Conservation (phyloP, 2,329 filamentous ascomycete genomes). For the Malbranchea zuffiana region DNA sequence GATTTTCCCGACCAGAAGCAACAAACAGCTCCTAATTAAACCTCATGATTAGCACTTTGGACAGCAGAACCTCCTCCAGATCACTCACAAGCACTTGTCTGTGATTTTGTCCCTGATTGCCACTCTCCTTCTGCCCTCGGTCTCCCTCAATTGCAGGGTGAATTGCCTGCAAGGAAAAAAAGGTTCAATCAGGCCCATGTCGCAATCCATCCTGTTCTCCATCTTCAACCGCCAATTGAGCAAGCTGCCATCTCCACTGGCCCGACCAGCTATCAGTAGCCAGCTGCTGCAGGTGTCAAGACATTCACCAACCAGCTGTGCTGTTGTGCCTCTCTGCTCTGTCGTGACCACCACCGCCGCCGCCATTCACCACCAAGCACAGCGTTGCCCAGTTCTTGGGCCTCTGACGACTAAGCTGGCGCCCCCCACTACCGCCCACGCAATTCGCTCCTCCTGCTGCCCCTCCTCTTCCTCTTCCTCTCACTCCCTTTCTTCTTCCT, state of each 20-base stretch:
- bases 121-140: no score
- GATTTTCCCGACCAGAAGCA: no score
- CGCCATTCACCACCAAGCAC: slow-evolving; percentile 4
- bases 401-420: slow-evolving; percentile 26
- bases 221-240: slow-evolving; percentile 7
- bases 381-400: slow-evolving; percentile 9
- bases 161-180: no score
- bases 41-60: no score
- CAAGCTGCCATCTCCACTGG: slow-evolving; percentile 7
- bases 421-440: slow-evolving; percentile 26
- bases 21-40: no score
- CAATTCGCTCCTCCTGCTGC: slow-evolving; percentile 8
- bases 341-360: slow-evolving; percentile 7
- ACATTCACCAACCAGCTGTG: slow-evolving; percentile 4
- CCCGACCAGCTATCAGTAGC: slow-evolving; percentile 6
- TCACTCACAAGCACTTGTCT: no score
- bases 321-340: slow-evolving; percentile 7
- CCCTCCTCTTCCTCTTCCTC: slow-evolving; percentile 20
- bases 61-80: no score
- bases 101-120: no score
- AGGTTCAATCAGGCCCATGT: slow-evolving; percentile 3
- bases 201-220: no score
- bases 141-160: no score
- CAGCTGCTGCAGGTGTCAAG: neutral
- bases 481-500: slow-evolving; percentile 13